Base-by-base conservation (phyloP, 768 basidiomycete species). In the Leccinum ochraceum region DNA sequence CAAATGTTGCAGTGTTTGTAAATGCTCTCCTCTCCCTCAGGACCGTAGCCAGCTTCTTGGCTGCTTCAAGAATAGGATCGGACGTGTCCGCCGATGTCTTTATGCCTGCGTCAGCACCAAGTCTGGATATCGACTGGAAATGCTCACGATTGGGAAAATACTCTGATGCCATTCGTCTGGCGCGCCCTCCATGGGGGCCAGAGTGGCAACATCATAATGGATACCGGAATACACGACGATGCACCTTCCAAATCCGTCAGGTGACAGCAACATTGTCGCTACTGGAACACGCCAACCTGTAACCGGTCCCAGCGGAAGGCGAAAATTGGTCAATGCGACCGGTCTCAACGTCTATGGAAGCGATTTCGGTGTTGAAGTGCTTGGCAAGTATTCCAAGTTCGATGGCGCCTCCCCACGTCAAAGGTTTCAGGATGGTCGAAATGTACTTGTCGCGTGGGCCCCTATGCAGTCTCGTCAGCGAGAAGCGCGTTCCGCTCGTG, bases 331-430 rank as follows among this genome's bases (percentile, higher is more conserved):
- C 94, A 60, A 94, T 83, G 17, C 95, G 84, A 0, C 95, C 95
- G 0, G 92, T 92, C 73, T 95, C 92, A 61, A 98, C 91, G 70
- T 98, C 95, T 59, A 96, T 81, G 62, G 90, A 92, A 2, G 87
- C 86, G 39, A 98, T 96, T 74, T 97, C 95, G 1, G 91, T 88
- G 26, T 76, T 75, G 71, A 87, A 97, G 74, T 96, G 86, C 8
- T 83, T 78, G 3, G 95, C 86, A 61, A 98, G 86, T 63, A 98
- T 85, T 7, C 87, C 79, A 3, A 98, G 86, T 75, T 95, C 95
- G 70, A 98, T 98, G 1, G 96, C 96, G 16, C 96, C 96, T 54
- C 96, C 96, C 96, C 96, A 98, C 1, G 90, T 85, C 3, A 82
- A 76, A 1, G 92, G 86, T 51, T 87, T 89, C 53, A 86, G 78